These are phyloP conservation scores for Nicotiana knightiana DNA, from an alignment of 257 asterid species.

Conservation along the genomic window DNA sequence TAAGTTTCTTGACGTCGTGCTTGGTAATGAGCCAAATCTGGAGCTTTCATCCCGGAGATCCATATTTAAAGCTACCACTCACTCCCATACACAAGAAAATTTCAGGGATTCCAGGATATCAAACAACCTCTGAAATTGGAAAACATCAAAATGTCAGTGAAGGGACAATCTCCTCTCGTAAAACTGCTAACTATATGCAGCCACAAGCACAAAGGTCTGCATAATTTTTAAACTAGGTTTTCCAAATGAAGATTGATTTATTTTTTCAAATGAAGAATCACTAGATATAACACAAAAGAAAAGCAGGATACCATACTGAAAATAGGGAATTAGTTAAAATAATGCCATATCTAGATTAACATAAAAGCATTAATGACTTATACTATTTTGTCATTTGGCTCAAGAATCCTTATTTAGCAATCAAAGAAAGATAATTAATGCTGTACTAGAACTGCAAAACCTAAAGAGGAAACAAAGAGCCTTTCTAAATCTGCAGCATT, in stretches of 20 bases:
- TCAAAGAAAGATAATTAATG: neutral
- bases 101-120: constrained; percentile 30
- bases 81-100: constrained; percentile 25
- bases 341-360: neutral
- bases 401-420: constrained; percentile 9
- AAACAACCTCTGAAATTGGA: constrained; percentile 30
- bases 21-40: constrained; percentile 45
- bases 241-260: neutral
- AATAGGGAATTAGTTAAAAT: neutral
- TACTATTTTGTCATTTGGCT: neutral
- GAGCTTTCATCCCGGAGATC: constrained; percentile 61
- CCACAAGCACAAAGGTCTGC: neutral
- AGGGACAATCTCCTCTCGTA: neutral
- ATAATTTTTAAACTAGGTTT: neutral
- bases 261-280: neutral
- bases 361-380: neutral
- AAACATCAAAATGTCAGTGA: constrained; percentile 5
- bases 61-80: constrained; percentile 37
- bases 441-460: constrained; percentile 20
- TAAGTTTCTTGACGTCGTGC: constrained; percentile 62
- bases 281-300: neutral
- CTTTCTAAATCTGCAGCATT: constrained; percentile 19
- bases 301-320: neutral
- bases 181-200: constrained; percentile 1
- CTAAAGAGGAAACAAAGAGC: constrained; percentile 4